Base-by-base conservation (phyloP, 192 early-diverging fungal genomes). In the Coemansia sp. region DNA sequence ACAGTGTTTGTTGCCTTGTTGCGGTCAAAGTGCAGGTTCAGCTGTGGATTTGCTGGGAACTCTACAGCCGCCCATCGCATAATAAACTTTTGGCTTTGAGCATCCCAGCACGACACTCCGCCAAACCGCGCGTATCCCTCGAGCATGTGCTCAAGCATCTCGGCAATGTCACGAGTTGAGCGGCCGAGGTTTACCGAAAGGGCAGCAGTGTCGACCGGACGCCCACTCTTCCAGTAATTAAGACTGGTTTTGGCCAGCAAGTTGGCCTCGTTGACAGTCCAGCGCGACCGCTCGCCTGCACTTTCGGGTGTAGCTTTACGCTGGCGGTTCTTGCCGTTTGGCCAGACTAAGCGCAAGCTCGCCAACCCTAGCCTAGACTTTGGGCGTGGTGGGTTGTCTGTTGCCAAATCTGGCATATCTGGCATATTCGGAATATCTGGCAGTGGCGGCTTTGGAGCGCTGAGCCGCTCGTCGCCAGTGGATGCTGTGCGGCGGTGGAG, bases 91-190 rank as follows among this genome's bases (percentile, higher is more conserved):
- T 48, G 64, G 57, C 63, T 62, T 54, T 79, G 58, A 13, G 56
- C 65, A 4, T 56, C 71, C 76, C 76, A 79, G 41, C 29, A 67
- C 4, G 71, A 56, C 11, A 64, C 57, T 13, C 61, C 65, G 19
- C 74, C 74, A 70, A 79, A 74, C 23, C 64, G 71, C 45, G 57
- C 66, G 23, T 73, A 73, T 9, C 71, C 71, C 57, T 69, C 67
- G 2, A 79, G 64, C 57, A 69, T 66, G 64, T 73, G 63, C 54
- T 74, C 76, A 12, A 79, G 76, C 76, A 79, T 79, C 32, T 79
- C 71, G 49, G 60, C 38, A 14, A 79, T 57, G 3, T 70, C 76
- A 11, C 41, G 41, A 0, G 50, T 24, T 7, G 76, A 37, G 39
- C 76, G 71, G 8, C 61, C 63, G 20, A 70, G 55, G 23, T 74